phyloP scores from a whole-genome alignment of 805 yeast species.

The Candida ponderosae region DNA sequence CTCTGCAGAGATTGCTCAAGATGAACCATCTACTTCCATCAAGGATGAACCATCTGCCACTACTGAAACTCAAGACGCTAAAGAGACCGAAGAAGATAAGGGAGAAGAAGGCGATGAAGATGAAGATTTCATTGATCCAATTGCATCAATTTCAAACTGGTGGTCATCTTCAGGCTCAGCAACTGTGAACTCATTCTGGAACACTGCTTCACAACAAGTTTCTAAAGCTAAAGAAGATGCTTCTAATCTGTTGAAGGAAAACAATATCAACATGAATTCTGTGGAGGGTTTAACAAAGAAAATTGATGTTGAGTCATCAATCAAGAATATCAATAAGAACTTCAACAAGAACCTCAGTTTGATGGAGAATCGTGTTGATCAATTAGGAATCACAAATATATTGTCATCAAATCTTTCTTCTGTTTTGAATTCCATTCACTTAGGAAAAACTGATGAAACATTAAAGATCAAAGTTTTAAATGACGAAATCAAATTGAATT shows the following conservation, averaged over 20 bases:
- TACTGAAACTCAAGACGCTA: not conserved
- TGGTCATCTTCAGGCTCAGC: conserved; percentile 66
- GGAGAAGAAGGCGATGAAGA: conserved; percentile 14
- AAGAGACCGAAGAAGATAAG: conserved; percentile 14
- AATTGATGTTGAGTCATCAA: not conserved
- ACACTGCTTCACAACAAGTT: conserved; percentile 45
- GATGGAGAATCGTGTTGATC: conserved; percentile 15
- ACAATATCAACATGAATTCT: conserved; percentile 23
- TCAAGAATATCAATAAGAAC: too few relatives aligned
- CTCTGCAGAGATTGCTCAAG: conserved; percentile 16
- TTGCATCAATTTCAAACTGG: conserved; percentile 63
- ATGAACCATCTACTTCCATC: too few relatives aligned
- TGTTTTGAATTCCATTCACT: conserved; percentile 27
- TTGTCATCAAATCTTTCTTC: conserved; percentile 24
- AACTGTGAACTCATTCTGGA: conserved; percentile 62
- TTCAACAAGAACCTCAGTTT: too few relatives aligned
- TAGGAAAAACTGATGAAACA: conserved; percentile 37
- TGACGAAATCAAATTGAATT: conserved; percentile 49
- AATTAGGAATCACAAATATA: conserved; percentile 16
- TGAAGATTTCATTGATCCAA: conserved; percentile 43
- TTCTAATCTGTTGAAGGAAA: conserved; percentile 22
- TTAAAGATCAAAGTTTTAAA: conserved; percentile 58
- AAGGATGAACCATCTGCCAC: conserved; percentile 4
- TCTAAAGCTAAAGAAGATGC: conserved; percentile 27
- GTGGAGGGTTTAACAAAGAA: conserved; percentile 8